These are phyloP conservation scores for Goffeauzyma gilvescens DNA, from an alignment of 768 basidiomycete species.

Conservation along the genomic window DNA sequence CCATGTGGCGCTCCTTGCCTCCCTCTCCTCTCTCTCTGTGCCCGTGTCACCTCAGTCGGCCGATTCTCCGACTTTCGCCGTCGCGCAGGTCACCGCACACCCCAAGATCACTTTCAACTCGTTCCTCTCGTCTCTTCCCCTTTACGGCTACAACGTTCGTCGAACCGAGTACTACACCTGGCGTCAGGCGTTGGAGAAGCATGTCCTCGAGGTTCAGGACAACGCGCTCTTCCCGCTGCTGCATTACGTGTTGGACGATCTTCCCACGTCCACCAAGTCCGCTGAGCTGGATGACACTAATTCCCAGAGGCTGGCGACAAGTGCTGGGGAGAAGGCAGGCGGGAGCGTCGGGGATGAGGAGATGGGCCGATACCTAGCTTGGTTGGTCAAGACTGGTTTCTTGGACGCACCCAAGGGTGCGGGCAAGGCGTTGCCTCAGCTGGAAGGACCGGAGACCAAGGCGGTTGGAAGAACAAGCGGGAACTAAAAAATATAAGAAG, in stretches of 20 bases:
- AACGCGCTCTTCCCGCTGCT: constrained; percentile 93
- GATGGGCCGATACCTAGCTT: constrained; percentile 75
- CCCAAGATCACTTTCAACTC: constrained; percentile 79
- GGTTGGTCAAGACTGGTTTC: constrained; percentile 74
- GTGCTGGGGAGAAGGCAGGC: constrained; percentile 32
- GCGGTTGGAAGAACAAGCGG: constrained; percentile 30
- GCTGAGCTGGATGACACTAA: constrained; percentile 76
- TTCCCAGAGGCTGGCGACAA: constrained; percentile 45
- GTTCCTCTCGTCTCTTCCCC: constrained; percentile 50
- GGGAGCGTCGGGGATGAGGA: constrained; percentile 54
- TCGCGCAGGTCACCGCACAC: constrained; percentile 56
- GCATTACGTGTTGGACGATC: constrained; percentile 90
- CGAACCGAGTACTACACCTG: constrained; percentile 78
- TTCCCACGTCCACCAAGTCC: constrained; percentile 88
- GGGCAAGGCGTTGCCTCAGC: constrained; percentile 23
- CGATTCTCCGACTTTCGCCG: constrained; percentile 15
- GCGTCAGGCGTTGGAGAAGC: constrained; percentile 79
- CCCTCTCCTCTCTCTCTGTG: constrained; percentile 50
- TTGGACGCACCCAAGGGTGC: constrained; percentile 37
- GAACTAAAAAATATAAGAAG: too few relatives aligned
- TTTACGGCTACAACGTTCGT: constrained; percentile 61
- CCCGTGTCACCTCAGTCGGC: constrained; percentile 40
- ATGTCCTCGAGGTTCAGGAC: constrained; percentile 83
- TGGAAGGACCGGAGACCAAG: constrained; percentile 22
- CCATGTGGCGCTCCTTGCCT: constrained; percentile 68